Base-by-base conservation (phyloP, 139 green algal genomes). In the Zygnema circumcarinatum region DNA sequence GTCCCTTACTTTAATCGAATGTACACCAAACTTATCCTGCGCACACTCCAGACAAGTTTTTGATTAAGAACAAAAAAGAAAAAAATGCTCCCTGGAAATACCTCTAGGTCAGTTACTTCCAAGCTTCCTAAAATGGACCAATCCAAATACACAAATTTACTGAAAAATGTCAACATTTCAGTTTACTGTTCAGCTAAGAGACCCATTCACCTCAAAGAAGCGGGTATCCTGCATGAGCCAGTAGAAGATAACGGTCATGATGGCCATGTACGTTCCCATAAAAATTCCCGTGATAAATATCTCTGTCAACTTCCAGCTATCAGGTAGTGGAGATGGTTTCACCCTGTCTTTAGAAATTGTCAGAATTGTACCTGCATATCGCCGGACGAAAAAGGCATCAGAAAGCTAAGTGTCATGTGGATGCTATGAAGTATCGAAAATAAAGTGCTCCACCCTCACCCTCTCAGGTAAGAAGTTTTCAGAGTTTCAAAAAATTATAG, bases 271-370 rank as follows among this genome's bases (percentile, higher is more conserved):
- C 2, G 42, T 54, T 35, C 86, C 86, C 42, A 90, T 53, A 0
- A 73, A 69, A 32, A 88, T 68, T 11, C 80, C 86, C 21, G 41
- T 39, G 3, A 40, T n/a, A 22, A 90, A 90, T 33, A 90, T 90
- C 40, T 90, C 68, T 22, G 11, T 67, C 21, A 90, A 35, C 67
- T 90, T 90, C 86, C 86, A 90, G 73, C 76, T 85, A 67, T 88
- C 79, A 41, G 86, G 86, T n/a, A 38, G 36, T 2, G 81, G 86
- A 0, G 73, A 88, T 0, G 86, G 86, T 16, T 67, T 68, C 33
- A 90, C 86, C 7, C 86, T 40, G 38, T 90, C 86, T 41, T 90
- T 90, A 33, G 52, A 87, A 31, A 90, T 90, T 47, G 86, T 90
- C 56, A 90, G 54, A 74, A 90, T 90, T 29, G 86, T 90, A 29